Evolutionary conservation across 1,284 basidiomycete species (phyloP), one percentile per base, ranked within the genome.

Genomic region (Ustilago sp.): DNA sequence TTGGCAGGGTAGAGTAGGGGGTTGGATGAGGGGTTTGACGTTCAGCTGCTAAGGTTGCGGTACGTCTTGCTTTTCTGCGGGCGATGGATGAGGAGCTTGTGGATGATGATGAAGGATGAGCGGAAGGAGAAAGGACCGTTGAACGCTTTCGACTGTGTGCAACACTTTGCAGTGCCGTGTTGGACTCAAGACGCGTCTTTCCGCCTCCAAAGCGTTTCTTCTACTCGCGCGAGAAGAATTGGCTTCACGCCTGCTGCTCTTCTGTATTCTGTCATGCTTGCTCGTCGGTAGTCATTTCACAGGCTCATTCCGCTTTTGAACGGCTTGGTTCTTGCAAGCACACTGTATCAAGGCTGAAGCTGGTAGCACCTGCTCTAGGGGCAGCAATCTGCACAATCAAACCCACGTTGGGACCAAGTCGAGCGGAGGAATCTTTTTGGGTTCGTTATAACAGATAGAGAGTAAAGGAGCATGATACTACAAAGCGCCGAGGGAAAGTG

Each of bases 381-480:
- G 23, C 23, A 39, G 15, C 38, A 9, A 39, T 2, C 31, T 19
- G n/a, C 56, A 47, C 41, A 32, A 48, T 28, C 57, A 35, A 8
- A 17, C 57, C 34, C 31, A 34, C 7, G 5, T 23, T 19, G 8
- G 28, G 8, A 39, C 48, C 23, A 50, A 28, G n/a, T 36, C 6
- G 51, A 53, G n/a, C 8, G 13, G 13, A 31, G 23, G 34, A 28
- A 45, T 57, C 55, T 51, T 60, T 50, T 59, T 23, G 34, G 34
- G n/a, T 35, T 48, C 39, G 32, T 32, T 41, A 32, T 23, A 55
- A 41, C 4, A 51, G 48, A 28, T 17, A 51, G n/a, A 41, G 53
- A 41, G 53, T 41, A 55, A 38, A 55, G 36, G 31, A 55, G 38
- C 53, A 55, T 19, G 32, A 53, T 35, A 36, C 35, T 53, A 35